Evolutionary conservation across 164 flowering plant species (phyloP).

Genomic region (Nymphaea colorata): DNA sequence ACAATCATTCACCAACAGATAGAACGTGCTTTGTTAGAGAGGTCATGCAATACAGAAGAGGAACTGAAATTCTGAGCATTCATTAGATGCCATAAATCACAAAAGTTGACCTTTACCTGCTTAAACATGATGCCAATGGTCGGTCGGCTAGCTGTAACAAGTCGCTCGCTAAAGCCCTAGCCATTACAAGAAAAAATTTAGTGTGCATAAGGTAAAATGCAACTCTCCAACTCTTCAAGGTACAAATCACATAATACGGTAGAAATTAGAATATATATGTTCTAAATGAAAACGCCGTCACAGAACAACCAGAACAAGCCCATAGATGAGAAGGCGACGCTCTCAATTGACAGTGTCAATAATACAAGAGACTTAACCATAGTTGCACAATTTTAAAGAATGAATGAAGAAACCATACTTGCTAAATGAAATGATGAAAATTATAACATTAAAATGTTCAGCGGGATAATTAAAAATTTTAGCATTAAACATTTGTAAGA

Average conservation of each 20-base stretch:
- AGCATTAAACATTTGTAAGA: background rate
- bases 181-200: conserved; percentile 4
- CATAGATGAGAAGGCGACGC: background rate
- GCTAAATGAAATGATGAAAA: too few relatives aligned
- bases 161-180: conserved; percentile 95
- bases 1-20: too few relatives aligned
- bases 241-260: background rate
- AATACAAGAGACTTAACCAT: too few relatives aligned
- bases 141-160: conserved; percentile 84
- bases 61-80: too few relatives aligned
- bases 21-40: background rate
- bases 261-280: too few relatives aligned
- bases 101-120: conserved; percentile 29
- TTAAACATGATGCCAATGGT: conserved; percentile 91
- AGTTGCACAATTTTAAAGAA: too few relatives aligned
- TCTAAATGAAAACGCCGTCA: background rate
- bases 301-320: background rate
- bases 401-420: too few relatives aligned
- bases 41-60: too few relatives aligned
- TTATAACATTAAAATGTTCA: too few relatives aligned
- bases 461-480: background rate
- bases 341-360: too few relatives aligned
- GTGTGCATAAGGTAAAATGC: background rate
- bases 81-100: too few relatives aligned
- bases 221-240: conserved; percentile 1